These are phyloP conservation scores for Entomophthora muscae DNA, from an alignment of 371 early-diverging fungal species.

Conservation along the genomic window DNA sequence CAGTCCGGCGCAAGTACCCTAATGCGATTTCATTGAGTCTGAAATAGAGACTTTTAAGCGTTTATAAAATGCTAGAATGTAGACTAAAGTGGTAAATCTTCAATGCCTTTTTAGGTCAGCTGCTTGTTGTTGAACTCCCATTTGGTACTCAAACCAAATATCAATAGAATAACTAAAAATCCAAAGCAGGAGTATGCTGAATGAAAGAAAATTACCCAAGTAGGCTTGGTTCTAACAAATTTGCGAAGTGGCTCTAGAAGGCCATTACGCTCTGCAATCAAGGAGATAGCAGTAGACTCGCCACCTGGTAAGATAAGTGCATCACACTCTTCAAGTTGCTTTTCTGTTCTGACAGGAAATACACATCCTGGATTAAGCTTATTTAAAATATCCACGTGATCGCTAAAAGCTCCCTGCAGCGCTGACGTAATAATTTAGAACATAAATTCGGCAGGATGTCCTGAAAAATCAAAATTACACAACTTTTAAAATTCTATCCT, in stretches of 20 bases:
- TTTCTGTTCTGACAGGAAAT: constrained; percentile 45
- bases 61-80: background rate
- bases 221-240: constrained; percentile 55
- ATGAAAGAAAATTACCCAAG: constrained; percentile 43
- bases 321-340: constrained; percentile 49
- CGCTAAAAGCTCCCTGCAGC: constrained; percentile 83
- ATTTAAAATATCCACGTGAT: constrained; percentile 69
- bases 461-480: too few species aligned
- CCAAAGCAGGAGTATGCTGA: too few species aligned
- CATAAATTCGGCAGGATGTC: too few species aligned
- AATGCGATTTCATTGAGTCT: background rate
- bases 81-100: too few species aligned
- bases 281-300: constrained; percentile 81
- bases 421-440: too few species aligned
- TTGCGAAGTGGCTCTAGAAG: constrained; percentile 52
- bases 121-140: too few species aligned
- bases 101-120: too few species aligned
- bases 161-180: background rate
- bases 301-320: constrained; percentile 90
- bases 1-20: constrained; percentile 93
- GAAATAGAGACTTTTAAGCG: background rate
- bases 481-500: too few species aligned
- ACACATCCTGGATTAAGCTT: constrained; percentile 31
- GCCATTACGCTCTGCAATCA: constrained; percentile 69
- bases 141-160: background rate